phyloP scores from a whole-genome alignment of 164 flowering plant genomes.

The Sextonia rubra region DNA sequence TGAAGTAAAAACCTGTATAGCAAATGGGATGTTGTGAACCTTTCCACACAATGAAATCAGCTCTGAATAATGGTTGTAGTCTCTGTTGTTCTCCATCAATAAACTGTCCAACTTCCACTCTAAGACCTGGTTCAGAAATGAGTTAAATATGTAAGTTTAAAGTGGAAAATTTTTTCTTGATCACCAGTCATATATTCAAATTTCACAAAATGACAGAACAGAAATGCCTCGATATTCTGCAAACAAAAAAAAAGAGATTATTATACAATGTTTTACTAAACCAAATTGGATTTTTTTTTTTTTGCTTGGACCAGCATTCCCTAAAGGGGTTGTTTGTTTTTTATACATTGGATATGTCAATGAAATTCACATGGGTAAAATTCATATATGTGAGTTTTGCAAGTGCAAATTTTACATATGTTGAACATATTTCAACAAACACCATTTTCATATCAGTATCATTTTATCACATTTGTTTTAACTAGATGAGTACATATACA shows the following conservation, averaged over 20 bases:
- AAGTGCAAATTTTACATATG: too few relatives aligned
- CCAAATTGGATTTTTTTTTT: background rate
- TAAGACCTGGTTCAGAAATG: constrained; percentile 32
- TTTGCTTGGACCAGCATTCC: background rate
- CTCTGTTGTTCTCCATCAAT: constrained; percentile 28
- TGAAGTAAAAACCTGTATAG: constrained; percentile 31
- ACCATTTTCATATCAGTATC: background rate
- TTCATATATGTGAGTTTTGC: too few relatives aligned
- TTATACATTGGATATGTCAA: too few relatives aligned
- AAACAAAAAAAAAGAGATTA: background rate
- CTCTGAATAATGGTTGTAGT: constrained; percentile 23
- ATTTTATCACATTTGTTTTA: background rate
- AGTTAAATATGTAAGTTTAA: background rate
- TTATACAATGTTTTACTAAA: too few relatives aligned
- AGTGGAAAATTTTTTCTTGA: background rate
- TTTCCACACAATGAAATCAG: constrained; percentile 41
- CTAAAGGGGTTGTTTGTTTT: too few relatives aligned
- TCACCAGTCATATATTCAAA: background rate
- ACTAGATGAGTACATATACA: background rate
- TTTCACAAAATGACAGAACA: background rate
- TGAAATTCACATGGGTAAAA: too few relatives aligned
- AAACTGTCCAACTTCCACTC: constrained; percentile 59
- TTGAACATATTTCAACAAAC: too few relatives aligned
- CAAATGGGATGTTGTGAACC: constrained; percentile 29
- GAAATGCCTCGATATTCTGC: background rate